phyloP scores from a whole-genome alignment of 2,329 filamentous ascomycete species.

The Ceratocystis ficicola region DNA sequence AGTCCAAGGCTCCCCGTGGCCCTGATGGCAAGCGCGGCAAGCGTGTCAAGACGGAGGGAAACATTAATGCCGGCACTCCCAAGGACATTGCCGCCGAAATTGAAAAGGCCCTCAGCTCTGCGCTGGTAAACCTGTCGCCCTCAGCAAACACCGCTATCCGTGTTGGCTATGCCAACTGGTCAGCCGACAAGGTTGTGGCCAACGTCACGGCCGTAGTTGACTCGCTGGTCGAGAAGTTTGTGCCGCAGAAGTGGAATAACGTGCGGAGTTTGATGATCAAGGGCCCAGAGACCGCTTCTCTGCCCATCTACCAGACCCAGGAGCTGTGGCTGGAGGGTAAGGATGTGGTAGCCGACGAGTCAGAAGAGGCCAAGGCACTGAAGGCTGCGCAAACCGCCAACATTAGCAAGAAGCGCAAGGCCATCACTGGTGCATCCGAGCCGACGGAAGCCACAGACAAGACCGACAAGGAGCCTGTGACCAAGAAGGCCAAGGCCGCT shows the following conservation, averaged over 20 bases:
- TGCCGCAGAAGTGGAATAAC: slow-evolving; percentile 79
- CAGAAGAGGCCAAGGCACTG: slow-evolving; percentile 38
- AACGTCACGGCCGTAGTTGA: slow-evolving; percentile 65
- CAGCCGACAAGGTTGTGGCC: slow-evolving; percentile 60
- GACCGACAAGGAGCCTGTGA: slow-evolving; percentile 26
- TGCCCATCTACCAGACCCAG: slow-evolving; percentile 89
- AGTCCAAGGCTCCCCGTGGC: slow-evolving; percentile 29
- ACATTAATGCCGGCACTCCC: slow-evolving; percentile 31
- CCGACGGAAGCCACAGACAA: slow-evolving; percentile 23
- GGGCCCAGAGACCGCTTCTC: slow-evolving; percentile 70
- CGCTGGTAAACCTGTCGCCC: slow-evolving; percentile 67
- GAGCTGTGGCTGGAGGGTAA: slow-evolving; percentile 78
- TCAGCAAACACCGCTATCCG: slow-evolving; percentile 69
- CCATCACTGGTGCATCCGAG: slow-evolving; percentile 26
- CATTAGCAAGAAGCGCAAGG: slow-evolving; percentile 48
- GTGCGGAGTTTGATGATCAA: slow-evolving; percentile 81
- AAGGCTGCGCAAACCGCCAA: slow-evolving; percentile 39
- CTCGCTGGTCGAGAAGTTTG: slow-evolving; percentile 61
- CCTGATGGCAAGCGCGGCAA: slow-evolving; percentile 40
- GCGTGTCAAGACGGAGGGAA: slow-evolving; percentile 32
- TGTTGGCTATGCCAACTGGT: slow-evolving; percentile 64
- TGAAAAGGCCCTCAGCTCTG: slow-evolving; percentile 60
- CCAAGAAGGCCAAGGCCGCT: slow-evolving; percentile 36
- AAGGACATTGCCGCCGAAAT: slow-evolving; percentile 70
- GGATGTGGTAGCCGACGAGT: slow-evolving; percentile 54